Base-by-base conservation (phyloP, 202 grass and related monocot genomes). In the Zoysia matrella region DNA sequence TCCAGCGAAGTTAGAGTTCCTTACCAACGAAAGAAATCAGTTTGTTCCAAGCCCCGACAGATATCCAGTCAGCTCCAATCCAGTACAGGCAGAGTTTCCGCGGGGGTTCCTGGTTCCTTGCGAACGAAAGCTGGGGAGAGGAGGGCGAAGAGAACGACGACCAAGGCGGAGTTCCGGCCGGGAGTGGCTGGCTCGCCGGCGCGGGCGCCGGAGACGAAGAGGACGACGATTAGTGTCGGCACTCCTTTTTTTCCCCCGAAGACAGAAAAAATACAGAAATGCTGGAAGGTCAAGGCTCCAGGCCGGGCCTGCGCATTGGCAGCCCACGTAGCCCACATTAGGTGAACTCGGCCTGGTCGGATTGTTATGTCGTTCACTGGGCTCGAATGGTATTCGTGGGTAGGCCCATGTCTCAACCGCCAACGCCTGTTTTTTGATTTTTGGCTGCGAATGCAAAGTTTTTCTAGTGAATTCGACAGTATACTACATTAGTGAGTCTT, bases 1-100 rank as follows among this genome's bases (percentile, higher is more conserved):
- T 44, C 72, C 41, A 4, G 36, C n/a, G 8, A 75, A 75, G 56
- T 36, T 75, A 75, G 56, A 44, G 73, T 62, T 76, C 56, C 72
- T 61, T 75, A 62, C 56, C 16, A 7, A 36, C 5, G 43, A 75
- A 60, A 61, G 4, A 44, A 73, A 18, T 9, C n/a, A n/a, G n/a
- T n/a, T n/a, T 5, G 60, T 16, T 7, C 13, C 55, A 6, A 39
- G 60, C 43, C 10, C 55, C 30, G 30, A 36, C 1, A 36, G 30
- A 36, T 36, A 36, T 36, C 30, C 55, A 47, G 7, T 7, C 18
- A 47, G 58, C 8, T 4, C 55, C 43, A 36, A 18, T 8, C n/a
- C 14, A 47, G 36, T 60, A 74, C 3, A 0, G n/a, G 39, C 9
- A 45, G 71, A 36, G 30, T 36, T 36, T 1, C 30, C 30, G 30